Conservation (phyloP, 306 rosid genomes). For the Carpinus viminea region DNA sequence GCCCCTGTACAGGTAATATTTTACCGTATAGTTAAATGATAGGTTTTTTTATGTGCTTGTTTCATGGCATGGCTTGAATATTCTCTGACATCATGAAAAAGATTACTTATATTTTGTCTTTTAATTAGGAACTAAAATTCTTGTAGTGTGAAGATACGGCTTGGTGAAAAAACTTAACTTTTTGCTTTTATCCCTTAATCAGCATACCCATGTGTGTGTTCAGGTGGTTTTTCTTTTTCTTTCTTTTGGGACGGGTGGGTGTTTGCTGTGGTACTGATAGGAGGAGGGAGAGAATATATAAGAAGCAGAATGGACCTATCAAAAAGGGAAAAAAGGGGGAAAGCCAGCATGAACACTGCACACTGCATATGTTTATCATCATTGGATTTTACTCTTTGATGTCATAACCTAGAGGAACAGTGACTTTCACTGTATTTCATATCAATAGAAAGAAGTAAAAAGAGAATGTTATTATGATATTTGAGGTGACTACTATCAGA, state of each 20-base stretch:
- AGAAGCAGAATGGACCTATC: no score
- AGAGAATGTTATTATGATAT: neutral
- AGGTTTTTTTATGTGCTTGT: neutral
- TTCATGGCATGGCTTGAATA: conserved; percentile 2
- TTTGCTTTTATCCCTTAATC: neutral
- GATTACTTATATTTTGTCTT: neutral
- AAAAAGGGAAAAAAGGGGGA: neutral
- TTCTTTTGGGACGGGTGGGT: no score
- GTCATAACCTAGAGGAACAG: neutral
- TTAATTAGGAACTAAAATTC: neutral
- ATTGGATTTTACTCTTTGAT: neutral
- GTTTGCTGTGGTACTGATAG: no score
- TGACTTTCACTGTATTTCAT: neutral
- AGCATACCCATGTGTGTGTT: neutral
- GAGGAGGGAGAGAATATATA: no score
- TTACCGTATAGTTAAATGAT: neutral
- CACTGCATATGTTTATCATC: neutral
- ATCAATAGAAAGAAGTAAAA: neutral
- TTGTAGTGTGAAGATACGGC: neutral
- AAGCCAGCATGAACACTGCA: neutral
- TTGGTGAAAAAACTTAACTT: neutral
- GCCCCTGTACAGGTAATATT: conserved; percentile 43
- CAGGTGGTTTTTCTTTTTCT: neutral
- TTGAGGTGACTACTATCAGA: neutral
- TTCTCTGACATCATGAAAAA: neutral